Evolutionary conservation across 73 alveolate genomes (phyloP).

Genomic region (Paramecium sonneborni): DNA sequence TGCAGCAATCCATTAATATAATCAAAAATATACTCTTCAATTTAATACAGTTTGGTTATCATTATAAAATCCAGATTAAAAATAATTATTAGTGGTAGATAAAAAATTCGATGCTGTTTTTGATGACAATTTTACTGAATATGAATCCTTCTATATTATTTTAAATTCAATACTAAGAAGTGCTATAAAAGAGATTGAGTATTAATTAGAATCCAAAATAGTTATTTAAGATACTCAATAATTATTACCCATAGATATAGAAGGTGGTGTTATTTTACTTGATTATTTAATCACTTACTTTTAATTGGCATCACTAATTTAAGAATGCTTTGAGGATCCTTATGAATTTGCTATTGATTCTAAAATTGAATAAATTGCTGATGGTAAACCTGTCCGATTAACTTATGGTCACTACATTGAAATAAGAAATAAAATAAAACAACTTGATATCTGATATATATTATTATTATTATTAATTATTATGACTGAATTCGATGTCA

Average conservation of each 20-base stretch:
- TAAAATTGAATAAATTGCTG: slow-evolving; percentile 65
- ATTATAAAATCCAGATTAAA: slow-evolving; percentile 48
- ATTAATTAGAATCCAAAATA: neutral
- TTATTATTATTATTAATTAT: neutral
- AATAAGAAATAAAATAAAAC: slow-evolving; percentile 54
- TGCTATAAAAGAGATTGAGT: slow-evolving; percentile 53
- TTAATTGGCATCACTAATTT: slow-evolving; percentile 51
- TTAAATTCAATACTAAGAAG: slow-evolving; percentile 43
- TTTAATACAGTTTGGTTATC: slow-evolving; percentile 50
- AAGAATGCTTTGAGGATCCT: slow-evolving; percentile 38
- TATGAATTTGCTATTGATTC: slow-evolving; percentile 59
- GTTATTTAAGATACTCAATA: neutral
- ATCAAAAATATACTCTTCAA: slow-evolving; percentile 19
- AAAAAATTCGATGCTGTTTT: slow-evolving; percentile 66
- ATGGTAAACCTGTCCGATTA: slow-evolving; percentile 65
- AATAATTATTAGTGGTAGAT: neutral
- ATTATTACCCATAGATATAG: slow-evolving; percentile 53
- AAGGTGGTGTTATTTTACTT: slow-evolving; percentile 48
- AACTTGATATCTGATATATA: slow-evolving; percentile 60
- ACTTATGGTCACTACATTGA: slow-evolving; percentile 57
- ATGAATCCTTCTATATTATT: slow-evolving; percentile 53
- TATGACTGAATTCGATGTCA: neutral
- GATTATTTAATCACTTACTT: slow-evolving; percentile 60
- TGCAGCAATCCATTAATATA: slow-evolving; percentile 32
- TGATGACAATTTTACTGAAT: slow-evolving; percentile 64